Evolutionary conservation across 306 rosid species (phyloP), one percentile per base, ranked within the genome.

Genomic region (Trifolium repens): DNA sequence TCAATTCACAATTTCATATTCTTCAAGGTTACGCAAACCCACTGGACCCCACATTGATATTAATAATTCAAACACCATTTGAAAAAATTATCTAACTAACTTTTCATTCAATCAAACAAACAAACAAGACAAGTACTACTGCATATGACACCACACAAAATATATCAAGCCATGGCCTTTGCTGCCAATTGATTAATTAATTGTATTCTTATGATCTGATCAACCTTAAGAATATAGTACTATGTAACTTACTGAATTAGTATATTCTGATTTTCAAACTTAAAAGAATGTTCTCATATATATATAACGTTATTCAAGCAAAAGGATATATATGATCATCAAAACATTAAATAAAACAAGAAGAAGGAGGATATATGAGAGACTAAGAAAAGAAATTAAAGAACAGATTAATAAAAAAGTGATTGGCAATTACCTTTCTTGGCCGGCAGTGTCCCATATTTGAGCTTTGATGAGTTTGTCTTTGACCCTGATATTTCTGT

Each of bases 401-500:
- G 32, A 27, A 27, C 32, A 27, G 4, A 27, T 27, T 22, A 22
- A 22, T 22, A 22, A 27, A 27, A 27, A 27, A 27, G 4, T 27
- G 32, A 27, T 27, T 2, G 32, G 32, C 32, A 22, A 22, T 22
- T 22, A 78, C 82, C 82, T 88, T 88, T 94, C 98, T 82, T 94
- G 98, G 81, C 98, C 98, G 1, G 98, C 98, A 67, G 98, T 94
- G 85, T 94, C 97, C 98, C 98, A 94, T 40, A 94, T 91, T 83
- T 94, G 98, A 16, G 96, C 94, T 73, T 94, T 94, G 97, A 94
- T 82, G 85, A 94, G 88, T 58, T 90, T 94, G 24, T 88, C 97
- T n/a, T 71, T 79, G 1, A 94, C 84, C 78, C 82, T 89, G 52
- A 94, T 84, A 68, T 91, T 91, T 73, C 96, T 55, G 88, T 94